These are phyloP conservation scores for Amoeboradix gromovi DNA, from an alignment of 371 early-diverging fungal species.

Conservation along the genomic window DNA sequence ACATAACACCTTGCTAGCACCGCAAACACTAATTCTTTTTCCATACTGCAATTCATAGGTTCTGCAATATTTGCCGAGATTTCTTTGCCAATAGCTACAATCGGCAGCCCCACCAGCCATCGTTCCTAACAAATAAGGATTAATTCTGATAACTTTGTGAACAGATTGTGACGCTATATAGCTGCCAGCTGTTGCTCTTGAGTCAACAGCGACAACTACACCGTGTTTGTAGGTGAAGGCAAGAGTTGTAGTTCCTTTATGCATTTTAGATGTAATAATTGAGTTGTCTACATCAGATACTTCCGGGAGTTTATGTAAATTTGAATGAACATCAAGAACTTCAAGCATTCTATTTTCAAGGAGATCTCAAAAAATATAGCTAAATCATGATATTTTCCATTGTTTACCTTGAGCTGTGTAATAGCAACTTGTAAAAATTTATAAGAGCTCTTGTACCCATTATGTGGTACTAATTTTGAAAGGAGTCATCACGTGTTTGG, in stretches of 20 bases:
- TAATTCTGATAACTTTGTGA: conserved; percentile 98
- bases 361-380: not conserved
- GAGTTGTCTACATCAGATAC: not conserved
- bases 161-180: conserved; percentile 89
- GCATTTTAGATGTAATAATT: conserved; percentile 22
- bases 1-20: conserved; percentile 85
- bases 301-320: not conserved
- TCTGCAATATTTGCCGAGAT: conserved; percentile 80
- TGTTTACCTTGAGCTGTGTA: not conserved
- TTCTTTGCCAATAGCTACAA: conserved; percentile 97
- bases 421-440: not conserved
- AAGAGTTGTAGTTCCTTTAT: conserved; percentile 97
- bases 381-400: not conserved
- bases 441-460: not conserved
- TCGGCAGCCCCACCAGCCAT: conserved; percentile 99
- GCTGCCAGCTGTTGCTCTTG: conserved; percentile 90
- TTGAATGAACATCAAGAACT: not conserved
- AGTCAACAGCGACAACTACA: conserved; percentile 94
- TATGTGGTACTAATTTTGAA: not conserved
- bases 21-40: conserved; percentile 90
- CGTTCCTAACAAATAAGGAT: conserved; percentile 92
- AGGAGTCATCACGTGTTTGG: not conserved
- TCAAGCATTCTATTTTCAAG: not conserved
- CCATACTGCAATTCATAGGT: conserved; percentile 88
- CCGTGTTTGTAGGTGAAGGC: conserved; percentile 95